Evolutionary conservation across 805 yeast genomes (phyloP).

Genomic region (Candida khao-thaluensis): DNA sequence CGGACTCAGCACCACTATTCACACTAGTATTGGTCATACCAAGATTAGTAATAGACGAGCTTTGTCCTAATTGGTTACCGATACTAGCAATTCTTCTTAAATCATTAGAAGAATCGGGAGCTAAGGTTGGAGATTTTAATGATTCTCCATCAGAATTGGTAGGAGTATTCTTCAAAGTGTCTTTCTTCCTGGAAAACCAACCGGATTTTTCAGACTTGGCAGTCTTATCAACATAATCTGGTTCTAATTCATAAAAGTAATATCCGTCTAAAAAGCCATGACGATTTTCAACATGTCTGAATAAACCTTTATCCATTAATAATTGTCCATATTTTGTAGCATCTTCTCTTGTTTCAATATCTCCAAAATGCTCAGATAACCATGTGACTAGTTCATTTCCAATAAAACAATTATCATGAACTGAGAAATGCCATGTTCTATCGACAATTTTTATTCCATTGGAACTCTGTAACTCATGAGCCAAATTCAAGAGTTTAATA

Average conservation of each 20-base stretch:
- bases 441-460: slow-evolving; percentile 70
- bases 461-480: slow-evolving; percentile 63
- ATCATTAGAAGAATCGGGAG: slow-evolving; percentile 19
- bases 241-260: slow-evolving; percentile 73
- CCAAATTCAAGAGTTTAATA: slow-evolving; percentile 52
- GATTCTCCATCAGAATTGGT: slow-evolving; percentile 28
- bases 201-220: slow-evolving; percentile 19
- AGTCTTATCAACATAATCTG: slow-evolving; percentile 47
- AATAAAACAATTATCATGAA: slow-evolving; percentile 72
- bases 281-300: slow-evolving; percentile 78
- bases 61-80: slow-evolving; percentile 15
- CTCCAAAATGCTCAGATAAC: slow-evolving; percentile 76
- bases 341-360: slow-evolving; percentile 76
- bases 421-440: slow-evolving; percentile 87
- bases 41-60: background rate
- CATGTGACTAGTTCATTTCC: slow-evolving; percentile 87
- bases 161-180: slow-evolving; percentile 13
- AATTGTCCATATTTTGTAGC: slow-evolving; percentile 79
- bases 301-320: slow-evolving; percentile 68
- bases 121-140: slow-evolving; percentile 24
- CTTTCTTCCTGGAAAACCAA: slow-evolving; percentile 36
- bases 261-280: slow-evolving; percentile 92
- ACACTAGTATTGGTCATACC: background rate
- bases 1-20: slow-evolving; percentile 16
- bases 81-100: slow-evolving; percentile 21